phyloP scores from a whole-genome alignment of 1,284 basidiomycete species.

The Spongiforma sp. region DNA sequence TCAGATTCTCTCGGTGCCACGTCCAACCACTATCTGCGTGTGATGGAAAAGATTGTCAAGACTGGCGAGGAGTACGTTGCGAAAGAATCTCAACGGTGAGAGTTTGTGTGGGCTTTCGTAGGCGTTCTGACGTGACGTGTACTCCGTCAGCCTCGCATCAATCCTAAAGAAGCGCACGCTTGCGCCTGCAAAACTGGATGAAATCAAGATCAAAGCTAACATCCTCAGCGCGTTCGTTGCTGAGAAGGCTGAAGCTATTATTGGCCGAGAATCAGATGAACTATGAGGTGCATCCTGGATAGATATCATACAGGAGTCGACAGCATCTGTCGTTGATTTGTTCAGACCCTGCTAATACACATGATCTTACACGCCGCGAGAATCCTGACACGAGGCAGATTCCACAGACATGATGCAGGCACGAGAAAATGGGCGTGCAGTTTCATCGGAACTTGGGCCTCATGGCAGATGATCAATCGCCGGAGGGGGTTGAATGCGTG shows the following conservation, averaged over 20 bases:
- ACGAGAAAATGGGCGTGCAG: slow-evolving; percentile 16
- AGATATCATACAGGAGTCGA: slow-evolving; percentile 11
- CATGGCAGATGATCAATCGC: slow-evolving; percentile 30
- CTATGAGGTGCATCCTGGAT: slow-evolving; percentile 31
- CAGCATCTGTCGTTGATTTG: slow-evolving; percentile 23
- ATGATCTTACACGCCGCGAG: slow-evolving; percentile 7
- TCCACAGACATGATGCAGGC: slow-evolving; percentile 32
- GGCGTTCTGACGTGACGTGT: slow-evolving; percentile 18
- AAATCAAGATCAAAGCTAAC: slow-evolving; percentile 93
- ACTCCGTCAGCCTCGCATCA: slow-evolving; percentile 55
- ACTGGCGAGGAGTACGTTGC: slow-evolving; percentile 79
- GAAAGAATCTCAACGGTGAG: slow-evolving; percentile 88
- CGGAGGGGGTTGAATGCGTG: slow-evolving; percentile 10
- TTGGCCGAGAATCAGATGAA: slow-evolving; percentile 43
- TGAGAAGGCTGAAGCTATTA: slow-evolving; percentile 44
- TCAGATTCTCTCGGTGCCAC: slow-evolving; percentile 52
- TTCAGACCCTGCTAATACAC: slow-evolving; percentile 21
- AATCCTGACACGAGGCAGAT: slow-evolving; percentile 28
- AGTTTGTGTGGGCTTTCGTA: neutral
- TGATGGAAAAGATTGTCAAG: slow-evolving; percentile 88
- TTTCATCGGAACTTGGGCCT: slow-evolving; percentile 31
- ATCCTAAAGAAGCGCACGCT: slow-evolving; percentile 81
- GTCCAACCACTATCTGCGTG: slow-evolving; percentile 86
- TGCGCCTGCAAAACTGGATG: slow-evolving; percentile 84
- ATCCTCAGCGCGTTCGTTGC: slow-evolving; percentile 78